Evolutionary conservation across 2,329 filamentous ascomycete genomes (phyloP).

Genomic region (Pseudocercospora pini-densiflorae): DNA sequence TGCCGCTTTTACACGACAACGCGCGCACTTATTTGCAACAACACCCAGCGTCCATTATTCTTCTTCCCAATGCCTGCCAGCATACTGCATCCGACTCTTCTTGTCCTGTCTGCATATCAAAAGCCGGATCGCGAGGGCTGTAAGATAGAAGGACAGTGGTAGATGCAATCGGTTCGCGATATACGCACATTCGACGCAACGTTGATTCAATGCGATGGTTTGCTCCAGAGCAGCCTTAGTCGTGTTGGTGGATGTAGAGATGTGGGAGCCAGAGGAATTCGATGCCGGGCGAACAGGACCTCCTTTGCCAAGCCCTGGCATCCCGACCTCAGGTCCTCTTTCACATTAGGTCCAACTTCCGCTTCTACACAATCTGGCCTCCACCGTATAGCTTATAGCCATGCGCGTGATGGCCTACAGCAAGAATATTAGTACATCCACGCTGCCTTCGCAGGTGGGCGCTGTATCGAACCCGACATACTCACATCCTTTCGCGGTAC

Average conservation of each 20-base stretch:
- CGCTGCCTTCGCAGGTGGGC: not conserved
- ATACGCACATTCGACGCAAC: not conserved
- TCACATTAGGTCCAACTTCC: not conserved
- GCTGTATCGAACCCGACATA: not conserved
- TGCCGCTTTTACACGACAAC: too few relatives aligned
- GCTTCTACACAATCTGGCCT: not conserved
- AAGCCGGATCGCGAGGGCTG: too few relatives aligned
- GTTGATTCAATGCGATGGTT: not conserved
- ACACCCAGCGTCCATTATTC: too few relatives aligned
- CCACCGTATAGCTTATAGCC: not conserved
- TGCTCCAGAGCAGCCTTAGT: not conserved
- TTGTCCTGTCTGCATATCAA: too few relatives aligned
- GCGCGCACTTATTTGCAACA: too few relatives aligned
- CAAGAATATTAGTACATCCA: not conserved
- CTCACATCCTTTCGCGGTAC: not conserved
- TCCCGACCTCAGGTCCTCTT: not conserved
- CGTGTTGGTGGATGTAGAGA: not conserved
- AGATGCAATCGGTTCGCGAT: too few relatives aligned
- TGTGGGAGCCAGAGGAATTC: not conserved
- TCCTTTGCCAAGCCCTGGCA: not conserved
- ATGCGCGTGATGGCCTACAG: not conserved
- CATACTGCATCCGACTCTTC: too few relatives aligned
- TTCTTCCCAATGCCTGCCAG: too few relatives aligned
- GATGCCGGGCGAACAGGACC: not conserved
- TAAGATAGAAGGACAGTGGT: too few relatives aligned